phyloP scores from a whole-genome alignment of 164 flowering plant species.

The Macadamia integrifolia region DNA sequence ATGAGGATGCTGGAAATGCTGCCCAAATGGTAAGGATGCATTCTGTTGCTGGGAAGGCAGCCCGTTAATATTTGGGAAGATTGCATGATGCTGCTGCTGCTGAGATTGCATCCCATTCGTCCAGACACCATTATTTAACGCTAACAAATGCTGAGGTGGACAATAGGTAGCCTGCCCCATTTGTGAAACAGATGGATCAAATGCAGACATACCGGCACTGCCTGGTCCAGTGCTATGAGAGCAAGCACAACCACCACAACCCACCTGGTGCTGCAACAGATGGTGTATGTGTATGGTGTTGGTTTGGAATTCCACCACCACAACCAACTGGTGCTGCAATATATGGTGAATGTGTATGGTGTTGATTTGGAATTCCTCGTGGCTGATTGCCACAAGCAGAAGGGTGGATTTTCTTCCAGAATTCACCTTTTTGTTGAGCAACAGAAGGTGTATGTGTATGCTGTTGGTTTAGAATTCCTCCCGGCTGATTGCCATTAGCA shows the following conservation, averaged over 20 bases:
- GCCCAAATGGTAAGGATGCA: neutral
- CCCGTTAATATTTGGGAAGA: slow-evolving; percentile 29
- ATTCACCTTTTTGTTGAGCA: too few relatives aligned
- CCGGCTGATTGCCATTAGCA: neutral
- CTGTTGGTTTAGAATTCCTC: slow-evolving; percentile 15
- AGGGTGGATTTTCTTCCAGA: too few relatives aligned
- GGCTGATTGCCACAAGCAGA: too few relatives aligned
- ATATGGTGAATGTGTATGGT: too few relatives aligned
- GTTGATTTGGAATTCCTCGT: too few relatives aligned
- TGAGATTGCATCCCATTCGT: slow-evolving; percentile 24
- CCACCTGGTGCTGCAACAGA: slow-evolving; percentile 14
- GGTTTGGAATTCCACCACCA: neutral
- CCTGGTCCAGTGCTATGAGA: slow-evolving; percentile 15
- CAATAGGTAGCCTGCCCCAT: slow-evolving; percentile 11
- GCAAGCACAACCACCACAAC: slow-evolving; percentile 15
- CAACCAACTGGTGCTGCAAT: too few relatives aligned
- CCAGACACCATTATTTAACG: slow-evolving; percentile 25
- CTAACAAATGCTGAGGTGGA: slow-evolving; percentile 11
- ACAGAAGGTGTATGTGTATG: too few relatives aligned
- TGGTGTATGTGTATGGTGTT: slow-evolving; percentile 7
- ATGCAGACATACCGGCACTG: slow-evolving; percentile 9
- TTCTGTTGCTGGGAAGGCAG: slow-evolving; percentile 18
- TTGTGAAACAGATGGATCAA: slow-evolving; percentile 25
- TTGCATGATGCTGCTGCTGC: slow-evolving; percentile 18
- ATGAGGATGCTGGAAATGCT: slow-evolving; percentile 17